Base-by-base conservation (phyloP, 768 basidiomycete species). In the Suillus fuscotomentosus region DNA sequence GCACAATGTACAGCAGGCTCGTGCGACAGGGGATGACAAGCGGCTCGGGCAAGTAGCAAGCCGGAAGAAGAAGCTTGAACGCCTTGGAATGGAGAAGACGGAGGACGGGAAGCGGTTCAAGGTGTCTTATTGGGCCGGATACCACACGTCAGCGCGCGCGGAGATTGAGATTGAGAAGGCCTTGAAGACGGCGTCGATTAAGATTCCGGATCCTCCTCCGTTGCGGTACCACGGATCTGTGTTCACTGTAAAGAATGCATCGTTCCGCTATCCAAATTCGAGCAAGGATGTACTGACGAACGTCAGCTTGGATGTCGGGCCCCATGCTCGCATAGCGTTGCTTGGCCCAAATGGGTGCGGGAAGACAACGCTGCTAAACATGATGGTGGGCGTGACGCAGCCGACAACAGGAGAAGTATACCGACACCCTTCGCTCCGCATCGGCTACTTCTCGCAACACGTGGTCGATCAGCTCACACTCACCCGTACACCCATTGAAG, bases 381-480 rank as follows among this genome's bases (percentile, higher is more conserved):
- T 82, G 27, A 72, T 82, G 47, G 76, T 80, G 17, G 80, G 80
- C 6, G 65, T 68, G 15, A 72, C 84, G 24, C 69, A 73, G 31
- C 83, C 86, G 0, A 77, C 75, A 8, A 70, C 69, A 5, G 88
- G 88, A 10, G 81, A 73, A 36, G 79, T 88, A 11, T 78, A 75
- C 38, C 78, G 79, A 38, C 88, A 89, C 72, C 82, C 87, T 5
- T 76, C 80, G 6, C 76, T 84, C 38, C 78, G 78, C 22, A 82
- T 89, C 43, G 86, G 85, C 2, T 87, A 86, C 73, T 90, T 86
- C 69, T 82, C 81, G 0, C 88, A 90, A 68, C 84, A 88, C 70
- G 80, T 82, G 0, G 86, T 89, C 15, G 87, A 89, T 67, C 78
- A 80, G 47, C 77, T 88, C 4, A 76, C 36, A 34, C 63, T 60